Evolutionary conservation across 2,329 filamentous ascomycete genomes (phyloP), one percentile per base, ranked within the genome.

Genomic region (Colletotrichum plurivorum): DNA sequence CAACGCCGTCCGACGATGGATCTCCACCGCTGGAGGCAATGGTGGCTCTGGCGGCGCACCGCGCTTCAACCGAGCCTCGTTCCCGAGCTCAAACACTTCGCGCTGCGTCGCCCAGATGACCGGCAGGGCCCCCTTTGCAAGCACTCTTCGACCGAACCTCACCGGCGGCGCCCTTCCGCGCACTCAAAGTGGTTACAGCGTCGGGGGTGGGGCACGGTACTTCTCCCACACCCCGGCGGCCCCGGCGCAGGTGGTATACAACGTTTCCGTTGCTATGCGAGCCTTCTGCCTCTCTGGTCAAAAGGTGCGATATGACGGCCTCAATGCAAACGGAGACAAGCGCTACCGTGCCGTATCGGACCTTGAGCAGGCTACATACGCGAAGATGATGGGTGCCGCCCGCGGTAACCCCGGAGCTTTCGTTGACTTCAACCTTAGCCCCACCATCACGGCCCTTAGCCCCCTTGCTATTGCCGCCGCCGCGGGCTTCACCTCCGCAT

Each of bases 241-340:
- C 8, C 94, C 94, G 46, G 94, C 95, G 1, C 94, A 98, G 79
- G 94, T 98, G 54, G 89, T 98, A 59, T 93, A 96, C 79, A 97
- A 97, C 80, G 95, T 98, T n/a, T 97, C 94, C 13, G 91, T 94
- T 74, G 96, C 94, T 5, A 91, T 98, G 76, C 90, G 96, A 62
- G 95, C 94, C 13, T 98, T 99, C 81, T 92, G 94, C 82, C 86
- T 97, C n/a, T 94, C 93, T 0, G 96, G 96, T 0, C 90, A 97
- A 76, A 96, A 95, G 79, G 91, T 93, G 10, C 92, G 93, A 67
- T 98, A 95, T 75, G 93, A 97, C 78, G 95, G 95, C 13, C 79
- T 92, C 51, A 90, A 91, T 63, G 81, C 88, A 16, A 89, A 87
- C 12, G 95, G 95, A 52, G 90, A 95, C 80, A 92, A 93, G 81